Base-by-base conservation (phyloP, 169 alveolate genomes). In the Plasmodium billcollinsi region DNA sequence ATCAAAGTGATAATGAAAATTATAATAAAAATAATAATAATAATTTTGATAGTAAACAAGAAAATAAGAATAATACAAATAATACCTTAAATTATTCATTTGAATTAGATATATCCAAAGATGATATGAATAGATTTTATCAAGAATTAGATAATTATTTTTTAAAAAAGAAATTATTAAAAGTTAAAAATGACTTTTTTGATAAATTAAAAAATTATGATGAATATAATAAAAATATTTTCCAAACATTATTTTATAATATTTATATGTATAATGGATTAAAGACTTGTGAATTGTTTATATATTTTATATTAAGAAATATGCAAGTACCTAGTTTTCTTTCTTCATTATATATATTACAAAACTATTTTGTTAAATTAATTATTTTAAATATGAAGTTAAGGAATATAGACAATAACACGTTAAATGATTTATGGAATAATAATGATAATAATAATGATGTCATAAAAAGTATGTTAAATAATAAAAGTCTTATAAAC, bases 281-380 rank as follows among this genome's bases (percentile, higher is more conserved):
- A 24, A 83, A 52, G 14, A 33, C 69, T 29, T 83, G 91, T 69
- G 91, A 83, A 69, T 58, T 63, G 15, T 50, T 83, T 8, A 67
- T 83, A 12, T 83, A 83, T 83, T 83, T 83, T 69, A 47, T 83
- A 5, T 69, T 83, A 83, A 69, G 56, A 56, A 83, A 83, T 83
- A 0, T 39, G 47, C 47, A 39, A 39, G 0, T 39, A 39, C 47
- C 47, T 39, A 39, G 47, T 39, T 39, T 39, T 39, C 47, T 11
- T 39, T 39, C 47, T 39, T 39, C 47, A 39, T 7, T 39, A 39
- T 39, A 39, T 39, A 39, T 39, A 39, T 39, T 39, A 39, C 47
- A 39, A 39, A 39, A 39, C 9, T 39, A 39, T 39, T 39, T 39
- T 39, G 47, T 39, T 5, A 39, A 39, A 39, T 39, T 39, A 39